phyloP scores from a whole-genome alignment of 2,329 filamentous ascomycete genomes.

The Cercospora janseana region DNA sequence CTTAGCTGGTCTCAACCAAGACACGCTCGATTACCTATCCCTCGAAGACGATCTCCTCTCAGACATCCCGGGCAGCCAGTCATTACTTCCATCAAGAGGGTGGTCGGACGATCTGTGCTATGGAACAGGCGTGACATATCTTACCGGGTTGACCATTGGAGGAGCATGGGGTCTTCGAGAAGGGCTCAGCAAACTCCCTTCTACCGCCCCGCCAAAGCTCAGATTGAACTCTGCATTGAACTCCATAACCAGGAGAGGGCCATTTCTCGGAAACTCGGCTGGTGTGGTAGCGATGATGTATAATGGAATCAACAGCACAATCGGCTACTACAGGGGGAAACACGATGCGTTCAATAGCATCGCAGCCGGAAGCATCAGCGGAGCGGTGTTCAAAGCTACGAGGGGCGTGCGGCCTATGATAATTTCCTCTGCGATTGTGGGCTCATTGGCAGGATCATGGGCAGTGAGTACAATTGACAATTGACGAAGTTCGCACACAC shows the following conservation, averaged over 20 bases:
- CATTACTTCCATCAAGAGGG: constrained; percentile 87
- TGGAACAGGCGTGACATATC: constrained; percentile 90
- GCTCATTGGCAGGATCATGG: constrained; percentile 80
- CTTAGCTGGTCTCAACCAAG: constrained; percentile 86
- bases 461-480: constrained; percentile 67
- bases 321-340: constrained; percentile 76
- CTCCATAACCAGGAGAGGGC: constrained; percentile 85
- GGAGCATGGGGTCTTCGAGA: constrained; percentile 91
- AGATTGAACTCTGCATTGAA: constrained; percentile 93
- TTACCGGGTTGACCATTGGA: constrained; percentile 80
- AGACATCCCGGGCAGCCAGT: constrained; percentile 79
- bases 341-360: constrained; percentile 91
- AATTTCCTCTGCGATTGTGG: constrained; percentile 89
- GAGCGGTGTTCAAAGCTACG: constrained; percentile 96
- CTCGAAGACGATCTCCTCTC: constrained; percentile 90
- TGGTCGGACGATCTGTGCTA: constrained; percentile 99
- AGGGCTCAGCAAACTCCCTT: constrained; percentile 69
- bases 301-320: constrained; percentile 84
- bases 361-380: constrained; percentile 78
- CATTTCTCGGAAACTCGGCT: constrained; percentile 93
- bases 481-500: neutral
- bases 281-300: constrained; percentile 95
- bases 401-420: constrained; percentile 86
- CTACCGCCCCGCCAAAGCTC: constrained; percentile 80
- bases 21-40: constrained; percentile 89